phyloP scores from a whole-genome alignment of 106 monocot genomes.

The Phalaenopsis aphrodite region DNA sequence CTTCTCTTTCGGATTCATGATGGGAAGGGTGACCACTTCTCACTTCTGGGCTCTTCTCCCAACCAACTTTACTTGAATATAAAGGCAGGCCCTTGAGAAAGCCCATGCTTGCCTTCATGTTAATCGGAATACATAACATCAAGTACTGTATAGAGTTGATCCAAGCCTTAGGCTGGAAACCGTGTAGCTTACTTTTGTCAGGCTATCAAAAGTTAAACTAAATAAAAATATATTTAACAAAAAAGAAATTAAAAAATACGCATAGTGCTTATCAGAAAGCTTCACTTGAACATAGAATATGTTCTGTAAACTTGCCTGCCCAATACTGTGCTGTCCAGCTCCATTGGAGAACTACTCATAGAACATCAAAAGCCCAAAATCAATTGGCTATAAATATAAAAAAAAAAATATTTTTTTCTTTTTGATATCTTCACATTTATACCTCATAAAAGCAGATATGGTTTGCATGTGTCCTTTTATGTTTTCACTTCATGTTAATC shows the following conservation, averaged over 20 bases:
- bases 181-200: not conserved
- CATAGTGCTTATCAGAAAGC: not conserved
- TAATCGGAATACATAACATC: slow-evolving; percentile 1
- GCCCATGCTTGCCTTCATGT: not conserved
- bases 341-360: not conserved
- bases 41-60: slow-evolving; percentile 31
- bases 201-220: not conserved
- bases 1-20: slow-evolving; percentile 31
- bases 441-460: not conserved
- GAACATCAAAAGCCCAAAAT: not conserved
- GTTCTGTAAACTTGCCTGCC: not conserved
- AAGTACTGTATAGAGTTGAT: slow-evolving; percentile 1
- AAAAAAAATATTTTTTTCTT: not conserved
- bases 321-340: not conserved
- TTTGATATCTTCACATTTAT: not conserved
- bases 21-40: slow-evolving; percentile 28
- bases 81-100: slow-evolving; percentile 21
- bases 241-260: not conserved
- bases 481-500: not conserved
- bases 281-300: not conserved
- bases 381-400: not conserved
- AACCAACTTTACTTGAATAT: slow-evolving; percentile 59
- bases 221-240: not conserved
- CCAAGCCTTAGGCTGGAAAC: not conserved
- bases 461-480: not conserved